A percentile compares a stretch with the other conserved stretches of the same genome.
Conservation (phyloP, 192 early-diverging fungal genomes). For the Neocallimastix lanati region DNA sequence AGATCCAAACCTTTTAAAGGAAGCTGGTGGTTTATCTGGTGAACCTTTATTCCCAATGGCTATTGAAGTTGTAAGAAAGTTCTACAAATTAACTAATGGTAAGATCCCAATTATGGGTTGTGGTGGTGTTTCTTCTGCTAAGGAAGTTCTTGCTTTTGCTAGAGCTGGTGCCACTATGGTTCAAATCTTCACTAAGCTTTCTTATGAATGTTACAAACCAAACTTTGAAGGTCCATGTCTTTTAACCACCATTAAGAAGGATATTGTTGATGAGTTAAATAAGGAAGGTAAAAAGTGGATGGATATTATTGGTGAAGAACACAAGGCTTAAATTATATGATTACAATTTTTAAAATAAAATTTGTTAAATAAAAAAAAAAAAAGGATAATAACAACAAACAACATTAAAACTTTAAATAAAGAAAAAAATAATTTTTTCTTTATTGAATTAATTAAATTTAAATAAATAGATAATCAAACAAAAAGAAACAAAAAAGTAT, state of each 20-base stretch:
- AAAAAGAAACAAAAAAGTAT: too few relatives aligned
- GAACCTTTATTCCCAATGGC: conserved; percentile 51
- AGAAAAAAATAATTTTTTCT: too few relatives aligned
- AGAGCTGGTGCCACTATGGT: conserved; percentile 63
- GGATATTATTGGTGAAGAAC: conserved; percentile 19
- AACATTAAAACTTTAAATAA: too few relatives aligned
- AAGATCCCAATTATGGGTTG: conserved; percentile 68
- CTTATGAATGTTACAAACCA: conserved; percentile 9
- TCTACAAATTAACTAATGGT: conserved; percentile 60
- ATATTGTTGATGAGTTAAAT: conserved; percentile 40
- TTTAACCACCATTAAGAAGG: conserved; percentile 60
- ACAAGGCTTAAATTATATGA: background rate
- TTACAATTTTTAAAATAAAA: too few relatives aligned
- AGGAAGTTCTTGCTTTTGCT: conserved; percentile 64
- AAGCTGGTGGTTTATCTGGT: conserved; percentile 72
- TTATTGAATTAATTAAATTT: too few relatives aligned
- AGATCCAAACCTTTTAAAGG: conserved; percentile 13
- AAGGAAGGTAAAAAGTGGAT: conserved; percentile 49
- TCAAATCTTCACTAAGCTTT: conserved; percentile 66
- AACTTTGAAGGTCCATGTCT: conserved; percentile 50
- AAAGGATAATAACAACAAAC: too few relatives aligned
- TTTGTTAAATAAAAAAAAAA: too few relatives aligned
- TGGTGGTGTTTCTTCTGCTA: conserved; percentile 58
- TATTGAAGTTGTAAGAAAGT: conserved; percentile 28
- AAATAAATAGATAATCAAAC: too few relatives aligned